Conservation (phyloP, 1,139 yeast genomes). For the Taphrina flavorubra region DNA sequence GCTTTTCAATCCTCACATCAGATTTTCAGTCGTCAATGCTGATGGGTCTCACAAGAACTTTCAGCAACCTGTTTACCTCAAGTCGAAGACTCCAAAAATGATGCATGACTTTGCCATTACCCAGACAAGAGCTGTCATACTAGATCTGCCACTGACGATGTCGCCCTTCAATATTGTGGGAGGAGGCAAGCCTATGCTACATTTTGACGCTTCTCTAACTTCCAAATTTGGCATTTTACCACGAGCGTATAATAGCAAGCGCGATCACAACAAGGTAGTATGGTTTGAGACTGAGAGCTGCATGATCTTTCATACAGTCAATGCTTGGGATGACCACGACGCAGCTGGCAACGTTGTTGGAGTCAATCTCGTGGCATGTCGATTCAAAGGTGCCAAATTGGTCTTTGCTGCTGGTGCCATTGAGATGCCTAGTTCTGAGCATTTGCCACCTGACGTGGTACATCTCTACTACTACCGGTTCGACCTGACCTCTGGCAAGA, state of each 20-base stretch:
- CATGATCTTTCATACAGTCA: constrained; percentile 41
- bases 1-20: constrained; percentile 33
- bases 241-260: constrained; percentile 3
- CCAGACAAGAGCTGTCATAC: constrained; percentile 24
- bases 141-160: constrained; percentile 40
- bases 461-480: constrained; percentile 41
- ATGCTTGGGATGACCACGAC: constrained; percentile 41
- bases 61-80: constrained; percentile 36
- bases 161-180: constrained; percentile 40
- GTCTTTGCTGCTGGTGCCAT: constrained; percentile 41
- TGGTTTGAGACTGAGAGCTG: constrained; percentile 41
- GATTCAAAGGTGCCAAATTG: constrained; percentile 41
- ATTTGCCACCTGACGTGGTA: constrained; percentile 32
- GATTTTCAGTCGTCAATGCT: constrained; percentile 27
- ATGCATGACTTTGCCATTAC: constrained; percentile 42
- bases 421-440: constrained; percentile 22
- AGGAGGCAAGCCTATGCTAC: constrained; percentile 38
- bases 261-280: constrained; percentile 9
- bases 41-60: constrained; percentile 35
- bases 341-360: constrained; percentile 28
- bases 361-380: constrained; percentile 35
- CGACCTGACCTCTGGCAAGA: constrained; percentile 29
- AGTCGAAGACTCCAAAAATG: constrained; percentile 35
- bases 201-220: constrained; percentile 19
- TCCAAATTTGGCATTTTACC: constrained; percentile 37